A percentile compares a stretch with the other conserved stretches of the same genome.
These are phyloP conservation scores for Fraxinus ornus DNA, from an alignment of 305 asterid genomes.

Conservation along the genomic window DNA sequence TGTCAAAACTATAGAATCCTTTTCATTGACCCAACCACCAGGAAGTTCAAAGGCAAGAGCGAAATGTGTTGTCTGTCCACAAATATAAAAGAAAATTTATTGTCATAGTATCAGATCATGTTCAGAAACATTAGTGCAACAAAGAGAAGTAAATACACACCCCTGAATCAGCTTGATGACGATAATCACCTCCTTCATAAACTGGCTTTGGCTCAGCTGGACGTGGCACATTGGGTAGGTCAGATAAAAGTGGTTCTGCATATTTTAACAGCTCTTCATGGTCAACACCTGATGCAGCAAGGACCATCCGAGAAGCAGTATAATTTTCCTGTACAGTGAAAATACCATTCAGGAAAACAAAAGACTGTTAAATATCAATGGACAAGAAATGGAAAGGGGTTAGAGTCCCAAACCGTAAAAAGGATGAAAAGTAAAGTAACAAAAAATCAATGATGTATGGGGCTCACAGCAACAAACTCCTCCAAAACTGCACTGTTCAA, in stretches of 20 bases:
- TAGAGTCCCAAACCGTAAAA: not conserved
- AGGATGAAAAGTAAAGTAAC: constrained; percentile 2
- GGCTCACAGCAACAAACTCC: constrained; percentile 76
- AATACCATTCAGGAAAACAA: constrained; percentile 21
- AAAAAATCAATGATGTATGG: not conserved
- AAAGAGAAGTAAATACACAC: constrained; percentile 42
- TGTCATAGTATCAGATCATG: constrained; percentile 13
- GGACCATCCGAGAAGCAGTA: constrained; percentile 87
- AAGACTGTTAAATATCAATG: constrained; percentile 8
- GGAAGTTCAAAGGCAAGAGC: constrained; percentile 97
- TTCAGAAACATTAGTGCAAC: constrained; percentile 8
- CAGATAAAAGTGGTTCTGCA: constrained; percentile 85
- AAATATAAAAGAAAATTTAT: constrained; percentile 11
- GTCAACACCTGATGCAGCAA: constrained; percentile 94
- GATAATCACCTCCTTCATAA: constrained; percentile 91
- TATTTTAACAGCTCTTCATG: constrained; percentile 73
- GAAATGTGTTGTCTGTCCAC: constrained; percentile 71
- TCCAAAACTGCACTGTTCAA: constrained; percentile 72
- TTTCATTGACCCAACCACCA: constrained; percentile 85
- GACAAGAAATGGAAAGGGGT: not conserved
- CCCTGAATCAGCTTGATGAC: constrained; percentile 86
- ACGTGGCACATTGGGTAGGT: constrained; percentile 51
- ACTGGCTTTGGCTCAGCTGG: constrained; percentile 56
- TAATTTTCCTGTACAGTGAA: constrained; percentile 60
- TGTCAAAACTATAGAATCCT: constrained; percentile 67